Conservation (phyloP, 192 early-diverging fungal genomes). For the Entomortierella chlamydospora region DNA sequence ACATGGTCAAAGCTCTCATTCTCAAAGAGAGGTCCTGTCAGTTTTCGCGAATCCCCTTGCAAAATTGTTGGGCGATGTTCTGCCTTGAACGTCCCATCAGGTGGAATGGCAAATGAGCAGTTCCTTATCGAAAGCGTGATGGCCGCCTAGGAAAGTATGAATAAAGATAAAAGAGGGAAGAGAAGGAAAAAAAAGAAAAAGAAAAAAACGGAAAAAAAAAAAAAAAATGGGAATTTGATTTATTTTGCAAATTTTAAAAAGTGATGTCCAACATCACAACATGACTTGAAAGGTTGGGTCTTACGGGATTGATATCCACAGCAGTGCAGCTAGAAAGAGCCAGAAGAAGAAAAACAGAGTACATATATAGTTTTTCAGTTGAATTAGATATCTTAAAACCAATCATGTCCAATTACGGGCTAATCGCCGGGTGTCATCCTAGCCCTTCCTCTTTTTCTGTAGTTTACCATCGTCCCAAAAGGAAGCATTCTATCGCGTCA, state of each 20-base stretch:
- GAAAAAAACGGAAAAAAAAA: neutral
- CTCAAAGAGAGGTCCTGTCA: slow-evolving; percentile 75
- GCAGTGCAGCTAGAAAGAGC: slow-evolving; percentile 70
- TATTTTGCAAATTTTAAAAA: neutral
- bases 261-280: neutral
- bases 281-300: neutral
- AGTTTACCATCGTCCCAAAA: slow-evolving; percentile 79
- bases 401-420: too few relatives aligned
- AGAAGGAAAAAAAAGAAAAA: neutral
- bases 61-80: slow-evolving; percentile 86
- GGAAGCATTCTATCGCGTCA: slow-evolving; percentile 90
- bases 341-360: too few relatives aligned
- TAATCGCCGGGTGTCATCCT: too few relatives aligned
- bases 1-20: slow-evolving; percentile 87
- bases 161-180: too few relatives aligned
- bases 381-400: too few relatives aligned
- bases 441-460: too few relatives aligned
- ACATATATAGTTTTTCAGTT: neutral
- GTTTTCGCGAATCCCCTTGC: slow-evolving; percentile 81
- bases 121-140: slow-evolving; percentile 88
- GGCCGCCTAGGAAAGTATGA: slow-evolving; percentile 61
- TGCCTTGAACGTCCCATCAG: slow-evolving; percentile 69
- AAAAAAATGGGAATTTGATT: neutral
- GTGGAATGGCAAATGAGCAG: slow-evolving; percentile 83
- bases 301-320: slow-evolving; percentile 90